Evolutionary conservation across 2,329 filamentous ascomycete species (phyloP).

Genomic region (Cryoendolithus antarcticus): DNA sequence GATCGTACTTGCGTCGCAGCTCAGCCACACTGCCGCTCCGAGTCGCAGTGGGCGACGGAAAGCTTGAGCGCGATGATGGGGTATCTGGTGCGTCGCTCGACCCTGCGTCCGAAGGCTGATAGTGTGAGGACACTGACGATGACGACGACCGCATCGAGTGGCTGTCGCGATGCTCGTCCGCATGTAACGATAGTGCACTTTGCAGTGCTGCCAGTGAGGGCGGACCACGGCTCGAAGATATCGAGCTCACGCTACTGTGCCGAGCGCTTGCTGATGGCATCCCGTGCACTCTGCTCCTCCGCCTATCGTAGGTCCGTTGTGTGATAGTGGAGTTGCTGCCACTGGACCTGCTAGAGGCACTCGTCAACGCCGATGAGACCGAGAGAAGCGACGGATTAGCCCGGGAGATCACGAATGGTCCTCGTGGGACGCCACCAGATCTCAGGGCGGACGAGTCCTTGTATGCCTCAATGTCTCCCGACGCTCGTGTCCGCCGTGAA

Average conservation of each 20-base stretch:
- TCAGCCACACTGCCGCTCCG: conserved; percentile 19
- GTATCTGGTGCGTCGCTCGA: conserved; percentile 20
- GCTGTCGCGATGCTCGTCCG: conserved; percentile 11
- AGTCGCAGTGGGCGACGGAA: conserved; percentile 18
- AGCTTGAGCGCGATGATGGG: conserved; percentile 20
- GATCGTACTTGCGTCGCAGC: conserved; percentile 17
- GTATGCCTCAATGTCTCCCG: conserved; percentile 9
- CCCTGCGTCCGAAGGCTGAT: conserved; percentile 18
- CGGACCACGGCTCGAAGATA: no score
- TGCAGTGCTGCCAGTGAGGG: no score
- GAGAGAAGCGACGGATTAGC: conserved; percentile 31
- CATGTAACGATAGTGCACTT: no score
- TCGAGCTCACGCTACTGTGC: no score
- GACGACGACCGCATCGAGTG: conserved; percentile 13
- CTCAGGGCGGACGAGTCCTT: conserved; percentile 6
- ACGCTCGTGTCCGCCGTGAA: no score
- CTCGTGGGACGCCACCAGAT: conserved; percentile 23
- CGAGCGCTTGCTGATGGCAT: conserved; percentile 4
- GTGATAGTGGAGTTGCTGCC: conserved; percentile 36
- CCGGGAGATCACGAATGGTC: conserved; percentile 19
- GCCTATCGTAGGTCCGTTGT: conserved; percentile 29
- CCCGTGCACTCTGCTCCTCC: conserved; percentile 7
- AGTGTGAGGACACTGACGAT: conserved; percentile 18
- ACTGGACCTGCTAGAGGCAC: conserved; percentile 28
- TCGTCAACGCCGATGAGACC: conserved; percentile 29